A percentile compares a stretch with the other conserved stretches of the same genome.
These are phyloP conservation scores for Boletus subcaerulescens DNA, from an alignment of 768 basidiomycete species.

Conservation along the genomic window DNA sequence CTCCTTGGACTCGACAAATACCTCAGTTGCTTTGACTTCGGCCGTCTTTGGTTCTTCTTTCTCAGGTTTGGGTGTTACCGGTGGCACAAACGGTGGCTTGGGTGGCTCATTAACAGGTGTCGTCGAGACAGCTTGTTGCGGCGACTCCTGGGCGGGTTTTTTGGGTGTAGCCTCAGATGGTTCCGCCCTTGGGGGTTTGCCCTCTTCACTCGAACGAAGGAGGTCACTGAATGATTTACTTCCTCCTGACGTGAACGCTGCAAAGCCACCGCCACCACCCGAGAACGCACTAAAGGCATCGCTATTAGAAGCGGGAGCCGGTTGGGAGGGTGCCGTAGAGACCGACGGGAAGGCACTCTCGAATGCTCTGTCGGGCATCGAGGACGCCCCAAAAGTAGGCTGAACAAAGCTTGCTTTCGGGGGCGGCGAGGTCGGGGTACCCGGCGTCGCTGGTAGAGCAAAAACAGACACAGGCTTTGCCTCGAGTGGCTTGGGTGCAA, in stretches of 20 bases:
- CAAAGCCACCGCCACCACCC: constrained; percentile 43
- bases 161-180: constrained; percentile 16
- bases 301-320: constrained; percentile 11
- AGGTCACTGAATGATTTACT: constrained; percentile 62
- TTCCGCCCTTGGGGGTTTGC: constrained; percentile 18
- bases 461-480: constrained; percentile 40
- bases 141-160: neutral
- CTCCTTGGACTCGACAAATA: constrained; percentile 3
- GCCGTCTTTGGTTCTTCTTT: neutral
- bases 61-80: neutral
- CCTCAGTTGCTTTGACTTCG: constrained; percentile 1
- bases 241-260: constrained; percentile 45
- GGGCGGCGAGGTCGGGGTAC: constrained; percentile 21
- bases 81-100: neutral
- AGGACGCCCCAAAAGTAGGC: constrained; percentile 40
- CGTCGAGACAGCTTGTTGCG: constrained; percentile 7
- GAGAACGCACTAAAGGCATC: constrained; percentile 31
- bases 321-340: constrained; percentile 2
- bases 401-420: constrained; percentile 20
- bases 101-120: constrained; percentile 15
- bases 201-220: constrained; percentile 40
- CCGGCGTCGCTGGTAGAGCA: constrained; percentile 14
- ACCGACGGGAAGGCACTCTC: constrained; percentile 19
- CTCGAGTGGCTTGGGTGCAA: constrained; percentile 36
- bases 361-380: constrained; percentile 27